A percentile compares a stretch with the other conserved stretches of the same genome.
Evolutionary conservation across 345 rosid genomes (phyloP).

Genomic region (Salix brachista): DNA sequence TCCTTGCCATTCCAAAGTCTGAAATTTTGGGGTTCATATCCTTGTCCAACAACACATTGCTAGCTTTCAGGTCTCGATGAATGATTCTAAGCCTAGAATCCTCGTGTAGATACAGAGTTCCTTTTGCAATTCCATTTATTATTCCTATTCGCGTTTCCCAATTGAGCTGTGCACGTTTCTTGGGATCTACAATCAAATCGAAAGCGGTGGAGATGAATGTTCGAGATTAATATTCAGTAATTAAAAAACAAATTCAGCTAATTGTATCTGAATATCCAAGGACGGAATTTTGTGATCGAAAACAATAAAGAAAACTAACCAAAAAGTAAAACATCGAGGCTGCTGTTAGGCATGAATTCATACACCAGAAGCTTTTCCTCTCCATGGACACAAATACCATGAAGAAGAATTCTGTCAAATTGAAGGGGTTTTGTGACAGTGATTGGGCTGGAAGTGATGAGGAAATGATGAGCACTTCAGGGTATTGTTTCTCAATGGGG

Average conservation of each 20-base stretch:
- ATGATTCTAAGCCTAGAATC: slow-evolving; percentile 50
- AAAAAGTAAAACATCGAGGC: slow-evolving; percentile 10
- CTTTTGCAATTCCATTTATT: slow-evolving; percentile 30
- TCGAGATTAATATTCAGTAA: no score
- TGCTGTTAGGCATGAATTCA: slow-evolving; percentile 15
- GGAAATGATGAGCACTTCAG: no score
- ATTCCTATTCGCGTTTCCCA: slow-evolving; percentile 27
- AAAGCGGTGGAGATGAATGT: no score
- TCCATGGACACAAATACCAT: slow-evolving; percentile 11
- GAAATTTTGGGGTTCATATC: slow-evolving; percentile 57
- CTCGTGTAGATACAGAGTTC: slow-evolving; percentile 40
- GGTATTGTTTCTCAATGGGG: no score
- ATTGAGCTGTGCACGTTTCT: slow-evolving; percentile 15
- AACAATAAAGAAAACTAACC: not conserved
- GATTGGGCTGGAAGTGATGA: no score
- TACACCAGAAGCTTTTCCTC: slow-evolving; percentile 11
- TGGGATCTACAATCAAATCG: slow-evolving; percentile 14
- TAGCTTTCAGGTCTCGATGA: slow-evolving; percentile 57
- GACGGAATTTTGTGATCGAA: no score
- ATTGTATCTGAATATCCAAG: not conserved
- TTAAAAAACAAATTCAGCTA: not conserved
- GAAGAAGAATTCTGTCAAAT: no score
- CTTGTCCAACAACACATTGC: slow-evolving; percentile 44
- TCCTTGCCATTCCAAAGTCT: slow-evolving; percentile 56
- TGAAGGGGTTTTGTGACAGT: no score